Evolutionary conservation across 768 basidiomycete genomes (phyloP), one percentile per base, ranked within the genome.

Genomic region (Tricholomella constricta): DNA sequence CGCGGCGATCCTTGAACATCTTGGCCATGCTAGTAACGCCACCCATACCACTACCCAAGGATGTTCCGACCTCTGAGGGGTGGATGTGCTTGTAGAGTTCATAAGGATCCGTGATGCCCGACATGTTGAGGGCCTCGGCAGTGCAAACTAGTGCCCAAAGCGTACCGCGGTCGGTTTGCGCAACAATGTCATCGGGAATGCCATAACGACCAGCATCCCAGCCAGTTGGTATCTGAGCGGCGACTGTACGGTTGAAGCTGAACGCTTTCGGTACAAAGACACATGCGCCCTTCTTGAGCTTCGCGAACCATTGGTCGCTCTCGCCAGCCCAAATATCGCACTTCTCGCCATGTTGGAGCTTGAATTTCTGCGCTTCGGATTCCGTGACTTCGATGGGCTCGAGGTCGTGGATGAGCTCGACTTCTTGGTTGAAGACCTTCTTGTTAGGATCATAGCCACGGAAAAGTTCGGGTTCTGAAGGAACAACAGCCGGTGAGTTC

Each of bases 1-100:
- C 96, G 35, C 94, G 89, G 57, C 97, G 89, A 68, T 99, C 97
- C 71, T 93, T 97, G 83, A 99, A 99, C 97, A 99, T 99, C 73
- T 91, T 87, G 46, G 87, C 80, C 74, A 98, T 78, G 65, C 89
- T 91, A 53, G 86, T 84, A 58, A 92, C 84, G 64, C 97, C 97
- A 62, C 97, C 97, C 96, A 99, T 98, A 60, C 97, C 97, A 63
- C 92, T 94, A 51, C 97, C 97, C 55, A 99, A 75, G 51, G 88
- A 84, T 2, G 94, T 92, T 53, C 97, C 97, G 55, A 98, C 89
- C 64, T 98, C 94, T 2, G 94, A 92, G 2, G 97, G 96, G 70
- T 99, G 97, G 63, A 99, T 82, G 66, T 96, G 81, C 72, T 98
- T 86, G 79, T 98, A 99, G 2, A 99, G 77, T 70, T 98, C 97